Evolutionary conservation across 805 yeast genomes (phyloP).

Genomic region (Cyberlindnera maritima): DNA sequence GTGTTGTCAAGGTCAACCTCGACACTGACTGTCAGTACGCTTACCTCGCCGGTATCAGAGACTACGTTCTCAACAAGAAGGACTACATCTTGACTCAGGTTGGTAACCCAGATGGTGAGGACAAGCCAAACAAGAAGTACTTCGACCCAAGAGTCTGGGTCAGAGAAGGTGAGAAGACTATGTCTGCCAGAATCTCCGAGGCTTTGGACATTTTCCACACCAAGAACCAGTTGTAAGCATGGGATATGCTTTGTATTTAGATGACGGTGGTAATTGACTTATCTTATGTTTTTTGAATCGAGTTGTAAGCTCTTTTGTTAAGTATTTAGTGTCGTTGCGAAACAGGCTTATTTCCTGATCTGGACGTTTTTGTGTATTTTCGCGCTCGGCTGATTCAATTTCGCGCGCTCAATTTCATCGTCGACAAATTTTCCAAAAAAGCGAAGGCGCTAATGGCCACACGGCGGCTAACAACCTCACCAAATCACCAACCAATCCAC

Average conservation of each 20-base stretch:
- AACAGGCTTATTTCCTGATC: background rate
- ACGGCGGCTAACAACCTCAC: background rate
- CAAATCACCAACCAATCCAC: background rate
- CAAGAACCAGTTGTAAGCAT: conserved; percentile 52
- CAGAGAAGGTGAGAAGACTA: conserved; percentile 99
- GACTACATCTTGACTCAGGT: conserved; percentile 86
- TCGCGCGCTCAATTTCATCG: conserved; percentile 6
- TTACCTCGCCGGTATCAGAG: conserved; percentile 95
- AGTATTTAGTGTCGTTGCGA: too few species aligned
- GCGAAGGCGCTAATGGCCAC: background rate
- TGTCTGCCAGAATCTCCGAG: conserved; percentile 79
- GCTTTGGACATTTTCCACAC: conserved; percentile 88
- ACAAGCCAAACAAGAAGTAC: conserved; percentile 99
- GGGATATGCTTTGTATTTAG: background rate
- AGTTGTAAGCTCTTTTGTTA: too few species aligned
- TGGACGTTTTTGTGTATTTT: background rate
- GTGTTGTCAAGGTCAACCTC: conserved; percentile 98
- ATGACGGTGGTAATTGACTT: too few species aligned
- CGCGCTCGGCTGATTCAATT: background rate
- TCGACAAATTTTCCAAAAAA: conserved; percentile 18
- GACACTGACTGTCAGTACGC: conserved; percentile 99
- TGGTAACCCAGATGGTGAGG: conserved; percentile 99
- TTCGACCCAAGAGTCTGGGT: conserved; percentile 99
- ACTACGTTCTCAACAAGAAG: conserved; percentile 93
- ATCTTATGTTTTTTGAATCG: too few species aligned